Evolutionary conservation across 257 asterid species (phyloP).

Genomic region (Fraxinus pennsylvanica): DNA sequence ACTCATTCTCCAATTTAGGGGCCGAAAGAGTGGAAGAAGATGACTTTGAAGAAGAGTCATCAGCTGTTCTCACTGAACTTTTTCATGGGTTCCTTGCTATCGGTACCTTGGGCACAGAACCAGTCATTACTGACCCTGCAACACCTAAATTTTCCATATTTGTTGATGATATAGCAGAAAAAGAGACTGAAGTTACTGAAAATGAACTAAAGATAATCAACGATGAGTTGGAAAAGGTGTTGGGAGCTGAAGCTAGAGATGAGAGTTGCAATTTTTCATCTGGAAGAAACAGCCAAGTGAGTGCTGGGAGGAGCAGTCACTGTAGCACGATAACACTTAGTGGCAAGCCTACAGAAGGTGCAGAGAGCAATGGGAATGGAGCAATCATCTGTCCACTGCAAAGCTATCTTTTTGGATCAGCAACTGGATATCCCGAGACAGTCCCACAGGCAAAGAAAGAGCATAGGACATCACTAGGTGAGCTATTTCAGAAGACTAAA

Average conservation of each 20-base stretch:
- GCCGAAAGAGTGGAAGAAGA: conserved; percentile 56
- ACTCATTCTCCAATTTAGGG: conserved; percentile 65
- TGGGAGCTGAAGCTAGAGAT: conserved; percentile 57
- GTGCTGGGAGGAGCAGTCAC: conserved; percentile 72
- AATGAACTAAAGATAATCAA: conserved; percentile 73
- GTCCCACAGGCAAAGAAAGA: conserved; percentile 52
- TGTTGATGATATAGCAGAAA: conserved; percentile 75
- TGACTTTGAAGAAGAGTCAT: conserved; percentile 54
- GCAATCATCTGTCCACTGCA: conserved; percentile 70
- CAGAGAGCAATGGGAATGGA: conserved; percentile 50
- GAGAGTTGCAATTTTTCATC: conserved; percentile 58
- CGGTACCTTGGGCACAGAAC: conserved; percentile 41
- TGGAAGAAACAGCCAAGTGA: conserved; percentile 78
- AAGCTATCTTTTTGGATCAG: conserved; percentile 81
- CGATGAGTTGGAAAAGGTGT: conserved; percentile 87
- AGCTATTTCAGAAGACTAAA: conserved; percentile 81
- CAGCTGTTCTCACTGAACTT: conserved; percentile 40
- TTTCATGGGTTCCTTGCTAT: neutral
- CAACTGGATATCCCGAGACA: conserved; percentile 58
- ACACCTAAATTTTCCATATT: conserved; percentile 83
- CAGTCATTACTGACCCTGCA: conserved; percentile 47
- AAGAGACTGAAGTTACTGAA: conserved; percentile 77
- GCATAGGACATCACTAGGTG: conserved; percentile 79
- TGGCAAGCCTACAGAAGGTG: conserved; percentile 57
- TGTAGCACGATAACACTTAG: conserved; percentile 67